phyloP scores from a whole-genome alignment of 2,329 filamentous ascomycete species.

The Cephalotrichum gorgonifer region DNA sequence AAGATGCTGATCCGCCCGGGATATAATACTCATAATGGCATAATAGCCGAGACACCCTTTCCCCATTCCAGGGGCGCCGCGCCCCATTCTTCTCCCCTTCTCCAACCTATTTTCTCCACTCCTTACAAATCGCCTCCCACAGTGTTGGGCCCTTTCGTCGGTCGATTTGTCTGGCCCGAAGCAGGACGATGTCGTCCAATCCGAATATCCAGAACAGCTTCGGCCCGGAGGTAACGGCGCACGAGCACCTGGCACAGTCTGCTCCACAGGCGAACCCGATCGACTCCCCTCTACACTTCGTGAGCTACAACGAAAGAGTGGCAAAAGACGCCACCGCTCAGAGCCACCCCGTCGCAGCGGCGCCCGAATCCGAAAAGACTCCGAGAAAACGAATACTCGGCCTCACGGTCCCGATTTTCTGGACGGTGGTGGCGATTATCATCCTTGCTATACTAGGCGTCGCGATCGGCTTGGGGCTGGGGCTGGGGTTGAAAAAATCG shows the following conservation, averaged over 20 bases:
- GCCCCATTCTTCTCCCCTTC: too few relatives aligned
- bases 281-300: background rate
- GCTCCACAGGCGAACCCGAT: background rate
- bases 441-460: background rate
- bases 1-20: too few relatives aligned
- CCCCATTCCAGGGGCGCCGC: too few relatives aligned
- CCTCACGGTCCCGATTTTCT: background rate
- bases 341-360: background rate
- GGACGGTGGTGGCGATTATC: background rate
- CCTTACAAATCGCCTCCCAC: background rate
- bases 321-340: too few relatives aligned
- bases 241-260: background rate
- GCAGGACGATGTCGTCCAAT: background rate
- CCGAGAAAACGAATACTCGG: background rate
- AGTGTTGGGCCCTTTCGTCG: background rate
- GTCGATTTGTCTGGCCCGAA: background rate
- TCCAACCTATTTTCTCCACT: background rate
- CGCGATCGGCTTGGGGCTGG: constrained; percentile 2
- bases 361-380: background rate
- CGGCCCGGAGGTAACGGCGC: background rate
- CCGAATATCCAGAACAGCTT: constrained; percentile 4
- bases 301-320: too few relatives aligned
- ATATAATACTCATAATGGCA: too few relatives aligned
- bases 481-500: background rate
- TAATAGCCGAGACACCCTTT: too few relatives aligned